A percentile compares a stretch with the other conserved stretches of the same genome.
These are phyloP conservation scores for Terfezia boudieri DNA, from an alignment of 495 filamentous ascomycete species.

Conservation along the genomic window DNA sequence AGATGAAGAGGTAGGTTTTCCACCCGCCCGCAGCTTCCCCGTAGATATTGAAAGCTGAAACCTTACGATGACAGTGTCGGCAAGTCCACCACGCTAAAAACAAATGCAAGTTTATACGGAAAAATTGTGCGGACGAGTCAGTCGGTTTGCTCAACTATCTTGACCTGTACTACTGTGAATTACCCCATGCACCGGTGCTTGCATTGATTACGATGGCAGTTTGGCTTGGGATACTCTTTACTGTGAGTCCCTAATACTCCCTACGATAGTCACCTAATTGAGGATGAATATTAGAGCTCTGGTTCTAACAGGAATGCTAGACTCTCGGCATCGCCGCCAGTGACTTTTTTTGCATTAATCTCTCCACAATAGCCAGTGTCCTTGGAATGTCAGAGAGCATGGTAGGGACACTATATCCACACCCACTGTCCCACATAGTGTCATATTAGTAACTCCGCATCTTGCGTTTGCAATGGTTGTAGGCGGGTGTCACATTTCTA, in stretches of 20 bases:
- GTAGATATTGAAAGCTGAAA: background rate
- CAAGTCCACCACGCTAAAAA: constrained; percentile 52
- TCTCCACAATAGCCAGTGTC: constrained; percentile 71
- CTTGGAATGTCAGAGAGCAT: constrained; percentile 88
- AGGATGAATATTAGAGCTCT: background rate
- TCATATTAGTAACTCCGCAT: background rate
- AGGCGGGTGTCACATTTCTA: constrained; percentile 80
- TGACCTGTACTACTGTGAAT: constrained; percentile 69
- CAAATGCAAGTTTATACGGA: constrained; percentile 67
- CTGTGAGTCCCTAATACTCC: constrained; percentile 13
- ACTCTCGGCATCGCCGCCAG: constrained; percentile 97
- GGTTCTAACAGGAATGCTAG: background rate
- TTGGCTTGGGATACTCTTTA: constrained; percentile 86
- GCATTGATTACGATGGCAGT: constrained; percentile 53
- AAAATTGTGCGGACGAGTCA: constrained; percentile 72
- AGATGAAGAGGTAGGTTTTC: background rate
- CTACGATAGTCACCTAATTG: background rate
- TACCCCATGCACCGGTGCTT: constrained; percentile 44
- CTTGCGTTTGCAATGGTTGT: background rate
- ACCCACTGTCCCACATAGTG: background rate
- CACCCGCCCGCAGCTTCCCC: constrained; percentile 11
- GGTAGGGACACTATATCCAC: constrained; percentile 2
- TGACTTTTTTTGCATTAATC: constrained; percentile 93
- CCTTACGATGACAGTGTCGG: constrained; percentile 36
- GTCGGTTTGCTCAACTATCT: constrained; percentile 79